phyloP scores from a whole-genome alignment of 495 filamentous ascomycete genomes.

The Talaromyces wortmannii region DNA sequence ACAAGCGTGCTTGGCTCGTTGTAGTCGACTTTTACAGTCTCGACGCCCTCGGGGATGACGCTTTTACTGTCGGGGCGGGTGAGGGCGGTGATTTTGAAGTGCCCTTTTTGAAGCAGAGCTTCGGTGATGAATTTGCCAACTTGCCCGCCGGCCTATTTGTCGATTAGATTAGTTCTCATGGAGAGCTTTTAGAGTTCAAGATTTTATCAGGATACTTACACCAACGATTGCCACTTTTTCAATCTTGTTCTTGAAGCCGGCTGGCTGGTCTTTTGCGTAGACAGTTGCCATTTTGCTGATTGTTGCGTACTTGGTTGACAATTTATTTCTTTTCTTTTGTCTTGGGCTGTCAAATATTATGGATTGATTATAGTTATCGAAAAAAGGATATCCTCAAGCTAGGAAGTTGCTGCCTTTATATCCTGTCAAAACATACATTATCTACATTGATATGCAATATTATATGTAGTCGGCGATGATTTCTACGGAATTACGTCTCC shows the following conservation, averaged over 20 bases:
- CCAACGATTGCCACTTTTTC: slow-evolving; percentile 44
- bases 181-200: neutral
- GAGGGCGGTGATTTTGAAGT: slow-evolving; percentile 46
- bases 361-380: too few species aligned
- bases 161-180: neutral
- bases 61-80: slow-evolving; percentile 35
- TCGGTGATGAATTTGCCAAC: slow-evolving; percentile 47
- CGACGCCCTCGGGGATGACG: slow-evolving; percentile 35
- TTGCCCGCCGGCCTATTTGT: slow-evolving; percentile 39
- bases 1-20: slow-evolving; percentile 33
- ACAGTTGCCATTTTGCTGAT: neutral
- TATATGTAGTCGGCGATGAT: too few species aligned
- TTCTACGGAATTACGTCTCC: too few species aligned
- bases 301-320: neutral
- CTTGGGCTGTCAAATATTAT: neutral
- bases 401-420: too few species aligned
- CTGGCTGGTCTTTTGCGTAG: slow-evolving; percentile 26
- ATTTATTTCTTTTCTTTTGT: neutral
- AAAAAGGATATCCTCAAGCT: too few species aligned
- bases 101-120: slow-evolving; percentile 39
- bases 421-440: too few species aligned
- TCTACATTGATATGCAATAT: too few species aligned
- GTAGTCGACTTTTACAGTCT: slow-evolving; percentile 38
- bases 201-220: slow-evolving; percentile 17
- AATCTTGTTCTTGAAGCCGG: slow-evolving; percentile 33